These are phyloP conservation scores for Fusarium veterinarium DNA, from an alignment of 2,329 filamentous ascomycete genomes.

Conservation along the genomic window DNA sequence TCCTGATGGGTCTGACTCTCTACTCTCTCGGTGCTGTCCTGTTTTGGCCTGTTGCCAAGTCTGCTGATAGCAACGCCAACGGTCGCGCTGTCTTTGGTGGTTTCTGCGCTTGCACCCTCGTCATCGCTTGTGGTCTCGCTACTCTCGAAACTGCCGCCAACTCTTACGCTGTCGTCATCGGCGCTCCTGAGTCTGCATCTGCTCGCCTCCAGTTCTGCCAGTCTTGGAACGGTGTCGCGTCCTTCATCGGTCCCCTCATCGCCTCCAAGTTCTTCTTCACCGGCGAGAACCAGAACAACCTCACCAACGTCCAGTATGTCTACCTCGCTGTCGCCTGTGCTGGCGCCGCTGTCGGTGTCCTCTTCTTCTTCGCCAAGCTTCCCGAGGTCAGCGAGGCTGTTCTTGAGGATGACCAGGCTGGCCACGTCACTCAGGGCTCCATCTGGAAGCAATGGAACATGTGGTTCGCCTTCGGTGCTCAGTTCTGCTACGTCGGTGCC, in stretches of 20 bases:
- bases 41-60: slow-evolving; percentile 67
- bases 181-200: slow-evolving; percentile 30
- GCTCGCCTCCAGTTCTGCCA: slow-evolving; percentile 69
- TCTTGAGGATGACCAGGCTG: slow-evolving; percentile 53
- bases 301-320: slow-evolving; percentile 79
- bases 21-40: slow-evolving; percentile 71
- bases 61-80: slow-evolving; percentile 46
- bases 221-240: slow-evolving; percentile 80
- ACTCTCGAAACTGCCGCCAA: slow-evolving; percentile 83
- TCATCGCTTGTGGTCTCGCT: slow-evolving; percentile 78
- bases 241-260: slow-evolving; percentile 76
- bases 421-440: slow-evolving; percentile 67
- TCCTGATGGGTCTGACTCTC: slow-evolving; percentile 73
- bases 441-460: slow-evolving; percentile 78
- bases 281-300: slow-evolving; percentile 64
- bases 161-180: slow-evolving; percentile 71
- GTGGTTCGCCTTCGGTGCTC: slow-evolving; percentile 79
- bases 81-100: slow-evolving; percentile 67
- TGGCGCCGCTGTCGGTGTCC: slow-evolving; percentile 71
- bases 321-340: slow-evolving; percentile 77
- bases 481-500: slow-evolving; percentile 83
- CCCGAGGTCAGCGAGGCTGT: slow-evolving; percentile 73
- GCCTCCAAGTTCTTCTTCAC: slow-evolving; percentile 80
- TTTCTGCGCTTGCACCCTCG: slow-evolving; percentile 79
- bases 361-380: slow-evolving; percentile 76